Base-by-base conservation (phyloP, 1,139 yeast genomes). In the Candida glucosophila region DNA sequence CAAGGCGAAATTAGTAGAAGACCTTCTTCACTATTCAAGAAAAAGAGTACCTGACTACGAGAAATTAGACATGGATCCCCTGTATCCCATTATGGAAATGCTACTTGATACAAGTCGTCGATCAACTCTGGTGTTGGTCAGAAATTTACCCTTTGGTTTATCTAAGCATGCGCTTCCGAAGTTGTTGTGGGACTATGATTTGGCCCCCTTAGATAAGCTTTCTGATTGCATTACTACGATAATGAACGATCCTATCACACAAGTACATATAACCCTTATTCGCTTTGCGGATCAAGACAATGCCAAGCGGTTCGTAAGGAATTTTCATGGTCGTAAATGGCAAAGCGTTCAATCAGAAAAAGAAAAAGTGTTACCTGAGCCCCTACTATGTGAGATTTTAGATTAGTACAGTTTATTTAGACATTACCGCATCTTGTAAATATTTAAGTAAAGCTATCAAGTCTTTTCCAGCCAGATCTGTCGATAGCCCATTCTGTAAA, bases 401-500 rank as follows among this genome's bases (percentile, higher is more conserved):
- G 52, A 51, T 26, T 55, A 37, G 30, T 7, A 7, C 21, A n/a
- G n/a, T 16, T 8, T 8, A 16, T 16, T 8, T 8, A 19, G 13
- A 7, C 9, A 19, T 19, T 19, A n/a, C 21, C 7, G 12, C 12
- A 19, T 19, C 7, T 11, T 7, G 7, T 19, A 10, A 10, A 19
- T 19, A 6, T 19, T 8, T 20, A 17, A 20, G 16, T 25, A 23
- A 37, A 35, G 29, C 37, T 43, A 20, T 54, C 77, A 30, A 79
- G 64, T 15, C 73, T 66, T 41, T 85, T 69, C 95, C 95, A 83
- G 19, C 90, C 82, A 37, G 76, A 80, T 24, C 90, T 58, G 2
- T 75, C 64, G 14, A 83, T 48, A 37, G 74, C 81, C 73, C 79
- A 79, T 24, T 52, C 49, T 12, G 28, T 14, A 17, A 25, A 31